Conservation (phyloP, 2,329 filamentous ascomycete genomes). For the Penicillium brevicompactum region DNA sequence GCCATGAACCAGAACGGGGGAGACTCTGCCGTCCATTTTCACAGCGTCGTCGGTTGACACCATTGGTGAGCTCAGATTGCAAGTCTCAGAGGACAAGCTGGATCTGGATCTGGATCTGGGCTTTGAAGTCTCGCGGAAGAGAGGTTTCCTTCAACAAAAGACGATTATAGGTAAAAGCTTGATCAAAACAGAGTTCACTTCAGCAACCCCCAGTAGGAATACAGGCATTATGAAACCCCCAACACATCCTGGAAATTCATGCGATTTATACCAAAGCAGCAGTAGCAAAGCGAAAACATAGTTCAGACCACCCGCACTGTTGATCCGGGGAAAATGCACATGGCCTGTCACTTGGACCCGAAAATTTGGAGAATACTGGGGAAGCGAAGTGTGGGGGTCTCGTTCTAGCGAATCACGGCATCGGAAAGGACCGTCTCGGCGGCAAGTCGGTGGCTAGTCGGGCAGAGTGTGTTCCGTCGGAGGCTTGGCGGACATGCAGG, state of each 20-base stretch:
- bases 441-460: conserved; percentile 17
- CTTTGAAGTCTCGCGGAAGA: background rate
- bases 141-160: background rate
- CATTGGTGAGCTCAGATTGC: background rate
- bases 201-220: background rate
- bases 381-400: conserved; percentile 9
- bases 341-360: background rate
- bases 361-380: conserved; percentile 13
- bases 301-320: background rate
- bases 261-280: conserved; percentile 8
- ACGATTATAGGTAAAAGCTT: background rate
- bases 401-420: conserved; percentile 2
- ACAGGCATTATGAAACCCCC: background rate
- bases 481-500: conserved; percentile 6
- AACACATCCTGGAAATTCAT: background rate
- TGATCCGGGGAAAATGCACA: conserved; percentile 13
- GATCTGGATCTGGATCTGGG: background rate
- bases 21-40: conserved; percentile 5
- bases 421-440: conserved; percentile 2
- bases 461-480: background rate
- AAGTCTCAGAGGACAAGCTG: background rate
- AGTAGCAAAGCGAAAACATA: background rate
- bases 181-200: background rate
- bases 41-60: background rate
- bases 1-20: conserved; percentile 17